Evolutionary conservation across 345 rosid species (phyloP).

Genomic region (Raphanus sativus): DNA sequence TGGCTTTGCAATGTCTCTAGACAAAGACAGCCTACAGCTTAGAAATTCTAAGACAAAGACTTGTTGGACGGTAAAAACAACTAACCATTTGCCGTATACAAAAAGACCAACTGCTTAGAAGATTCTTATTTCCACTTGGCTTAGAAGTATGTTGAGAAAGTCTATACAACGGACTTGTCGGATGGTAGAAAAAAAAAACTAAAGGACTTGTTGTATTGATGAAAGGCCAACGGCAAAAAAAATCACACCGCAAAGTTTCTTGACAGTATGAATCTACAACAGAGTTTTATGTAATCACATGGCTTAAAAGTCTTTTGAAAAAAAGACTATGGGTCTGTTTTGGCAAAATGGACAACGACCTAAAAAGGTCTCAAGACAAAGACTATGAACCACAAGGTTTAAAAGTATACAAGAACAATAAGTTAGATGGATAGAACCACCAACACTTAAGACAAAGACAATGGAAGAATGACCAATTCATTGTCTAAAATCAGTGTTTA

Average conservation of each 20-base stretch:
- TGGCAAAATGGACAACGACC: background rate
- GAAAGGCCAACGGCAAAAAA: background rate
- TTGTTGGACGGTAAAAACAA: too few relatives aligned
- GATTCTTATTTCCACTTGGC: background rate
- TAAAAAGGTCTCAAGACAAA: background rate
- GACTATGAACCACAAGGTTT: too few relatives aligned
- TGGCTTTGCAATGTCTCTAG: too few relatives aligned
- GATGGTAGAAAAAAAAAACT: background rate
- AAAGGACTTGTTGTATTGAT: background rate
- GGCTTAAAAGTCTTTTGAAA: background rate
- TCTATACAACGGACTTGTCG: background rate
- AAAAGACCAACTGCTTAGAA: background rate
- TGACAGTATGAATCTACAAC: background rate
- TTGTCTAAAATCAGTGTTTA: too few relatives aligned
- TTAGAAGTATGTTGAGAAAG: background rate
- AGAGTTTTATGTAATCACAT: background rate
- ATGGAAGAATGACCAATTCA: background rate
- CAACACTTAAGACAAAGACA: background rate
- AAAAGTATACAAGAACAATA: too few relatives aligned
- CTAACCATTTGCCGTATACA: background rate
- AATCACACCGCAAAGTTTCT: background rate
- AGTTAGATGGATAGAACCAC: too few relatives aligned
- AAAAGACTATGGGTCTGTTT: background rate
- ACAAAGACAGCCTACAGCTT: too few relatives aligned
- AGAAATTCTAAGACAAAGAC: too few relatives aligned